Evolutionary conservation across 148 eudicot genomes (phyloP).

Genomic region (Heliosperma pusillum): DNA sequence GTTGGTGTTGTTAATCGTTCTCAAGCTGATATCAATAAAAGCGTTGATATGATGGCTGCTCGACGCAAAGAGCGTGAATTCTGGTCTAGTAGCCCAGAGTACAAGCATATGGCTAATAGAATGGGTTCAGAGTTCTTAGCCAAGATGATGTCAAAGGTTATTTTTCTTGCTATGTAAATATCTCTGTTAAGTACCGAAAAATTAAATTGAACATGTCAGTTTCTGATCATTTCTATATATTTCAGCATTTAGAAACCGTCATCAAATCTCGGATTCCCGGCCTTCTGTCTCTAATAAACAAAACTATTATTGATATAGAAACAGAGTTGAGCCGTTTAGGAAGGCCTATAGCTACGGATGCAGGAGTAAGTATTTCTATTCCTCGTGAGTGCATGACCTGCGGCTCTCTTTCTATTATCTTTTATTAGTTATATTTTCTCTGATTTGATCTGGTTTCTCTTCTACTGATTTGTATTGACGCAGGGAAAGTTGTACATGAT

Average conservation of each 20-base stretch:
- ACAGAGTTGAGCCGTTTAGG: conserved; percentile 92
- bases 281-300: conserved; percentile 80
- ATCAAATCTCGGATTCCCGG: conserved; percentile 95
- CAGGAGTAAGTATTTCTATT: conserved; percentile 64
- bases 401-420: neutral
- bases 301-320: conserved; percentile 83
- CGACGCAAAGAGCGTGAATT: conserved; percentile 79
- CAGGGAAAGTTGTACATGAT: conserved; percentile 91
- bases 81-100: conserved; percentile 69
- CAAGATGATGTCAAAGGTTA: conserved; percentile 82
- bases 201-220: neutral
- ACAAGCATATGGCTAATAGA: conserved; percentile 73
- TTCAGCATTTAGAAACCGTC: conserved; percentile 87
- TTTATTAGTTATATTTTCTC: neutral
- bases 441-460: neutral
- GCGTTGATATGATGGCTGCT: conserved; percentile 89
- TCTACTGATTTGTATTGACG: conserved; percentile 13
- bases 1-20: conserved; percentile 95
- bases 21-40: conserved; percentile 91
- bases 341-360: conserved; percentile 85
- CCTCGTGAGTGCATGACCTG: neutral
- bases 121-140: conserved; percentile 96
- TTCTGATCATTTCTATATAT: conserved; percentile 18
- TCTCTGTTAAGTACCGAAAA: neutral
- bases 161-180: neutral